These are phyloP conservation scores for Phallus indusiatus DNA, from an alignment of 768 basidiomycete genomes.

Conservation along the genomic window DNA sequence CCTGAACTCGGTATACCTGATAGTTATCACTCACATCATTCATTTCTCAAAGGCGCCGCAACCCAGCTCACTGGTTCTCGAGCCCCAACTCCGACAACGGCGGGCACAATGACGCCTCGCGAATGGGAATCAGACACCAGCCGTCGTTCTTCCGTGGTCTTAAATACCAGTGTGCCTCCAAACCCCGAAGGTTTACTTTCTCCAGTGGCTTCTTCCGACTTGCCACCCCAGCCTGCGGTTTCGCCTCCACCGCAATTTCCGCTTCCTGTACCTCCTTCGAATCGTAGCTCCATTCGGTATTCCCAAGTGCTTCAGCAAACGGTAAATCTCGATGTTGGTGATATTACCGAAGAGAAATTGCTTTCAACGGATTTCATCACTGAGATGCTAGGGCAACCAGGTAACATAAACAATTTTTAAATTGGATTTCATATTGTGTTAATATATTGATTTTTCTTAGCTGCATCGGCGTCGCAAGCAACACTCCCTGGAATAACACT, in stretches of 20 bases:
- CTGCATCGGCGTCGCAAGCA: neutral
- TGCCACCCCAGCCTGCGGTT: constrained; percentile 24
- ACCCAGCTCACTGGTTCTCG: neutral
- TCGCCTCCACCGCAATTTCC: constrained; percentile 18
- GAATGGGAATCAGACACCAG: neutral
- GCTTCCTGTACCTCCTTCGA: constrained; percentile 9
- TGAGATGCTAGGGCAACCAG: constrained; percentile 7
- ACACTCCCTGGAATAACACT: neutral
- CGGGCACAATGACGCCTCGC: neutral
- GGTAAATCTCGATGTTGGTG: constrained; percentile 47
- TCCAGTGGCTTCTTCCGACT: constrained; percentile 42
- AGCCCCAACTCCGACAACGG: neutral
- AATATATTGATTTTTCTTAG: neutral
- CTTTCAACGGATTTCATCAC: constrained; percentile 58
- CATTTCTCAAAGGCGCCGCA: neutral
- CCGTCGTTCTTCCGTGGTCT: neutral
- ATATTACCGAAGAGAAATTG: constrained; percentile 46
- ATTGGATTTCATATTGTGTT: neutral
- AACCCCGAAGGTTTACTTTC: constrained; percentile 25
- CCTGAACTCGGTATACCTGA: too few species aligned
- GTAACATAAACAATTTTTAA: neutral
- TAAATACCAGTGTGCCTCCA: constrained; percentile 12
- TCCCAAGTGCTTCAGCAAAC: constrained; percentile 53
- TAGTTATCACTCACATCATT: neutral
- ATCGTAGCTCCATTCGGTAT: constrained; percentile 12